A percentile compares a stretch with the other conserved stretches of the same genome.
Evolutionary conservation across 352 stramenopile genomes (phyloP).

Genomic region (Globisporangium takayamanum): DNA sequence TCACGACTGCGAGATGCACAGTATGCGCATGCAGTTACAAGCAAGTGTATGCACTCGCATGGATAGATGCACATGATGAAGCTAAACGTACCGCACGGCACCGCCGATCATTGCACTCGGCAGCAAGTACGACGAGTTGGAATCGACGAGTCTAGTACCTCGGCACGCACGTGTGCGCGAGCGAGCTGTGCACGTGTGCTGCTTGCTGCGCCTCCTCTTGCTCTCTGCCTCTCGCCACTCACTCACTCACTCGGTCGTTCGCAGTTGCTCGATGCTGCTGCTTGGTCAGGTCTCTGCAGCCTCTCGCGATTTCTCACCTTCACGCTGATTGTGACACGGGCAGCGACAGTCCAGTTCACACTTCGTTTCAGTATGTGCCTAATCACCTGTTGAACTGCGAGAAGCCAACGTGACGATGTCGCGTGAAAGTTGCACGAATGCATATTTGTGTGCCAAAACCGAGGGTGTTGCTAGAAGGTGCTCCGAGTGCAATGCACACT

Average conservation of each 20-base stretch:
- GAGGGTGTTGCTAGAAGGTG: neutral
- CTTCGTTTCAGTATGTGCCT: neutral
- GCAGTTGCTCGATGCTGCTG: neutral
- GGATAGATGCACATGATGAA: neutral
- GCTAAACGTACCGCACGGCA: slow-evolving; percentile 7
- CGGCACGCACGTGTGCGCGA: too few species aligned
- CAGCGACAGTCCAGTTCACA: neutral
- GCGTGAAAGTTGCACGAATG: neutral
- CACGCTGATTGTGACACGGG: neutral
- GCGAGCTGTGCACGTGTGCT: too few species aligned
- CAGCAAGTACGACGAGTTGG: neutral
- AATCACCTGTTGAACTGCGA: neutral
- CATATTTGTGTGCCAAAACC: neutral
- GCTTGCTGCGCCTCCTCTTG: neutral
- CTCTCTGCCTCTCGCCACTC: neutral
- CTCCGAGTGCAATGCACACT: neutral
- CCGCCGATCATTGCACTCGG: slow-evolving; percentile 2
- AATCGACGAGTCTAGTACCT: too few species aligned
- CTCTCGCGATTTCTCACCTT: neutral
- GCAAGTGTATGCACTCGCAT: neutral
- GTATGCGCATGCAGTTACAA: too few species aligned
- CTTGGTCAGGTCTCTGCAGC: neutral
- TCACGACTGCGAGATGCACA: too few species aligned
- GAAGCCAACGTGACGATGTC: neutral
- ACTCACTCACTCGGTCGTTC: neutral